Evolutionary conservation across 371 early-diverging fungal species (phyloP), one percentile per base, ranked within the genome.

Genomic region (Actinomortierella ambigua): DNA sequence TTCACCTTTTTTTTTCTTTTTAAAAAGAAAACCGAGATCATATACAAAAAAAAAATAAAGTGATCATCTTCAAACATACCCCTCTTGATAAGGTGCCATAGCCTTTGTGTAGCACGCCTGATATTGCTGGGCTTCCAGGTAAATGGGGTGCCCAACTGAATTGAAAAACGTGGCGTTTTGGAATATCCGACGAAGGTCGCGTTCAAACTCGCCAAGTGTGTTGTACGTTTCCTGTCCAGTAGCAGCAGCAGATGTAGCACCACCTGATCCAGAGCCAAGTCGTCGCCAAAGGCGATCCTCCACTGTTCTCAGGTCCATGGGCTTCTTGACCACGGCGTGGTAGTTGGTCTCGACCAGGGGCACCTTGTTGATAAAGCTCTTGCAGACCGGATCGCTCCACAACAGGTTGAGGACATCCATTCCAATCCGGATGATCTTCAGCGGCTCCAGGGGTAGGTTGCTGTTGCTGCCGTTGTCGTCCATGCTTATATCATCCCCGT

Each of bases 291-390:
- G 53, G 52, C 88, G 82, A 18, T 77, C 77, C 49, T 78, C 81
- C 41, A 91, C 82, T 4, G 91, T 93, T 18, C 79, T 76, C 17
- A 93, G 59, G 64, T 93, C 94, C 88, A 93, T 93, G 15, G 92
- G 91, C 29, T 82, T 73, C 55, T 82, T 83, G 63, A 93, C 89
- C 46, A 80, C 77, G 7, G 58, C 66, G 34, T 82, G 69, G 68
- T 93, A 92, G 51, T 57, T 63, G 13, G 67, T 29, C 4, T 59
- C 39, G 9, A 67, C 55, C 20, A 46, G 41, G 0, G 73, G 73
- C 40, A 73, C 73, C 52, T 66, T 66, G 39, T 60, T 73, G 60
- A 73, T 59, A 49, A 73, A 73, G 53, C 61, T 63, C 43, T 66
- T 73, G 52, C 66, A 52, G 23, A 66, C 66, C 1, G 73, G 66